Percentiles rank a stretch among this genome's conserved stretches.
Conservation (phyloP, 257 asterid genomes). For the Solanum bulbocastanum region DNA sequence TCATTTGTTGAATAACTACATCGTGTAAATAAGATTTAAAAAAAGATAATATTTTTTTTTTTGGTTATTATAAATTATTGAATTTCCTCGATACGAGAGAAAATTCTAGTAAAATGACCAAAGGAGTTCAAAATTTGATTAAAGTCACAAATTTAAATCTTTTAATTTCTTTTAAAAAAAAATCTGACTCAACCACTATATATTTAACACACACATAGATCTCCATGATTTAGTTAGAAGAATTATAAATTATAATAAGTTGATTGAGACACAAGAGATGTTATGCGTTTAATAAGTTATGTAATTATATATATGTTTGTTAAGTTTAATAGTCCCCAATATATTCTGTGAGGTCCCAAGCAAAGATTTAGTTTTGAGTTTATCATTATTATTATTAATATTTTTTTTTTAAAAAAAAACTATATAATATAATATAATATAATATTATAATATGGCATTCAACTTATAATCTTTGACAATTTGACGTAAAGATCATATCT, state of each 20-base stretch:
- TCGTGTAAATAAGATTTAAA: background rate
- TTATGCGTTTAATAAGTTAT: background rate
- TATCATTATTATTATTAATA: background rate
- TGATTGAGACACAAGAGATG: background rate
- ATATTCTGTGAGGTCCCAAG: background rate
- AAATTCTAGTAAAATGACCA: background rate
- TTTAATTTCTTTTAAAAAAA: background rate
- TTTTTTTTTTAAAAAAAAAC: background rate
- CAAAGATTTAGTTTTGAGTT: conserved; percentile 8
- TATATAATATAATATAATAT: background rate
- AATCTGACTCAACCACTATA: background rate
- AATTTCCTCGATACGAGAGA: background rate
- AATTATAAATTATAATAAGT: background rate
- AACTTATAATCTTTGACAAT: conserved; percentile 18
- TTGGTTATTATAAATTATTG: background rate
- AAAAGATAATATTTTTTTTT: background rate
- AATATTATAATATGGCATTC: background rate
- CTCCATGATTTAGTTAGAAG: background rate
- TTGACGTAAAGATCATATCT: conserved; percentile 1
- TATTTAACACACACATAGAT: background rate
- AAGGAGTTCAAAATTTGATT: background rate
- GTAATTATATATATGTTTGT: background rate
- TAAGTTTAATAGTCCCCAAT: background rate
- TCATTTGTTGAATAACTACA: background rate
- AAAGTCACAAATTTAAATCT: background rate